These are phyloP conservation scores for Cystoderma amianthinum DNA, from an alignment of 768 basidiomycete species.

Conservation along the genomic window DNA sequence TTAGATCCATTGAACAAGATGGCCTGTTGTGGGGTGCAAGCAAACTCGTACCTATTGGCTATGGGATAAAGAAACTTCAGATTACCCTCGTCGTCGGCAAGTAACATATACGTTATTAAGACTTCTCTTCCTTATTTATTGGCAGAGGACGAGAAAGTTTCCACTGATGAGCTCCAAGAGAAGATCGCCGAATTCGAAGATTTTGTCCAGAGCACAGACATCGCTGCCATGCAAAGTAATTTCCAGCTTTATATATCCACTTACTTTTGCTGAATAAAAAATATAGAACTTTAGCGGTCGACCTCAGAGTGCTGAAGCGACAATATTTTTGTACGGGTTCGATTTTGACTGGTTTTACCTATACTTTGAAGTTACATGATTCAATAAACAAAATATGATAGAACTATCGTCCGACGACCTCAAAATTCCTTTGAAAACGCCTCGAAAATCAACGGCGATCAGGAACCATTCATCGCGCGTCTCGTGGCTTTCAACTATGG, in stretches of 20 bases:
- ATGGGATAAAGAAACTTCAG: conserved; percentile 88
- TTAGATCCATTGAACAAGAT: conserved; percentile 80
- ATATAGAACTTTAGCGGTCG: background rate
- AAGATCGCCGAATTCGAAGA: conserved; percentile 81
- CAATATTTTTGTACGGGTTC: background rate
- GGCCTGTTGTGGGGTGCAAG: conserved; percentile 96
- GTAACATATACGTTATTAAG: conserved; percentile 12
- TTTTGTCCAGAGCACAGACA: conserved; percentile 85
- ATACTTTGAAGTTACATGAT: background rate
- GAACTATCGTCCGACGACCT: background rate
- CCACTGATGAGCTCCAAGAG: conserved; percentile 90
- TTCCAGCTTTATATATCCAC: background rate
- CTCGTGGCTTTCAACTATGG: conserved; percentile 5
- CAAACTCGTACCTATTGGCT: conserved; percentile 90
- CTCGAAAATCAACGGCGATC: conserved; percentile 7
- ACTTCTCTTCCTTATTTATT: conserved; percentile 1
- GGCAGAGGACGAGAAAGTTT: conserved; percentile 92
- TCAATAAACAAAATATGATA: background rate
- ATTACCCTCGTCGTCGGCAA: conserved; percentile 53
- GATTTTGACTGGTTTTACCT: background rate
- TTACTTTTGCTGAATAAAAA: no score
- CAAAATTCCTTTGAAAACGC: background rate
- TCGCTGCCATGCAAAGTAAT: conserved; percentile 92
- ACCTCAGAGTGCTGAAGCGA: background rate
- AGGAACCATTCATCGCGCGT: conserved; percentile 8